Evolutionary conservation across 495 filamentous ascomycete species (phyloP).

Genomic region (Astrothelium subdiscretum): DNA sequence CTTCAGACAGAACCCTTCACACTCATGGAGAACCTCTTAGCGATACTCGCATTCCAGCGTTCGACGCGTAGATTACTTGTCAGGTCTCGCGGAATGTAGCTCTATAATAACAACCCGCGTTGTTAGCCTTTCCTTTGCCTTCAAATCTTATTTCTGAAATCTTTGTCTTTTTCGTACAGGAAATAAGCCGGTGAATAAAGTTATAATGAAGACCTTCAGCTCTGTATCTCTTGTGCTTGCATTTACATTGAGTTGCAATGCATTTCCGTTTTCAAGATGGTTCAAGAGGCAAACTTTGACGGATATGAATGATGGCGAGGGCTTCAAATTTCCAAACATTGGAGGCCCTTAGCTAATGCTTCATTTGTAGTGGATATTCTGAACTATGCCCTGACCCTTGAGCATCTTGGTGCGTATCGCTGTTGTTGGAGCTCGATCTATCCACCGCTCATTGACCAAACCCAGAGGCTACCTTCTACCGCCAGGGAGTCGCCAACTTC

Average conservation of each 20-base stretch:
- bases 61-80: neutral
- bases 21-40: too few species aligned
- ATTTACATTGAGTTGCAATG: neutral
- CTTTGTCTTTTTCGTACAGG: too few species aligned
- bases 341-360: neutral
- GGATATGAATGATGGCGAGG: slow-evolving; percentile 12
- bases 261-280: neutral
- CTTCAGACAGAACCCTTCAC: too few species aligned
- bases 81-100: neutral
- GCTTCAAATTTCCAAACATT: neutral
- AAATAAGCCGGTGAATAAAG: neutral
- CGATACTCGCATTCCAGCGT: neutral
- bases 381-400: slow-evolving; percentile 33
- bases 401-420: slow-evolving; percentile 33
- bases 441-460: neutral
- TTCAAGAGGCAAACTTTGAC: slow-evolving; percentile 9
- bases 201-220: neutral
- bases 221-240: neutral
- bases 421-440: neutral
- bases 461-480: slow-evolving; percentile 39
- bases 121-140: neutral
- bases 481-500: slow-evolving; percentile 46
- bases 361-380: slow-evolving; percentile 20
- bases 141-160: neutral
- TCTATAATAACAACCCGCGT: neutral